Base-by-base conservation (phyloP, 192 early-diverging fungal genomes). In the Lobosporangium transversale region DNA sequence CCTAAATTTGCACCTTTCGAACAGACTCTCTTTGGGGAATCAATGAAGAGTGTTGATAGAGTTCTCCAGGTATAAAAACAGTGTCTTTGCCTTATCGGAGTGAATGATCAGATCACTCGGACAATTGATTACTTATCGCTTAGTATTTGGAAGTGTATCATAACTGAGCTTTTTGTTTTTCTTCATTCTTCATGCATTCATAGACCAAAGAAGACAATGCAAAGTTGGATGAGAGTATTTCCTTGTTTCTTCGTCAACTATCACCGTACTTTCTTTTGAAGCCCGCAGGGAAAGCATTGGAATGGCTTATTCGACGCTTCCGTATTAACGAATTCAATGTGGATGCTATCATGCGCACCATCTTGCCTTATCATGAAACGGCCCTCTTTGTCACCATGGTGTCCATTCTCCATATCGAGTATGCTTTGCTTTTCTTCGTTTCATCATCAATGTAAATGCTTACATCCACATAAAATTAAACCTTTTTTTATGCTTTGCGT, bases 331-430 rank as follows among this genome's bases (percentile, higher is more conserved):
- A 94, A 67, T 89, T 91, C 80, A 99, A 97, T 68, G 81, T 94
- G 24, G 90, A 93, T 36, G 84, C 84, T 7, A 64, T 97, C 4
- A 44, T 99, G 26, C 87, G 81, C 20, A 89, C 89, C 33, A 84
- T 97, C 30, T 68, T 99, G 53, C 97, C 97, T 27, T 99, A 94
- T 81, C 95, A 99, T 62, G 96, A 98, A 69, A 95, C 95, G 12
- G 87, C 89, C 58, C 86, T 89, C 40, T 99, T 98, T 82, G 82
- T 92, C 53, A 87, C 89, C 50, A 87, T 99, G 87, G 86, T 94
- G 6, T 84, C 86, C 26, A 85, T 95, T 32, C 81, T 98, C 18
- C 79, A 82, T 15, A 85, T 96, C 53, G 67, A 82, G 83, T 87
- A 85, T 53, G 86, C 79, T 4, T 51, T 36, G 8, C 11, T 30